Conservation (phyloP, 2,329 filamentous ascomycete species). For the Fusarium nodosum region DNA sequence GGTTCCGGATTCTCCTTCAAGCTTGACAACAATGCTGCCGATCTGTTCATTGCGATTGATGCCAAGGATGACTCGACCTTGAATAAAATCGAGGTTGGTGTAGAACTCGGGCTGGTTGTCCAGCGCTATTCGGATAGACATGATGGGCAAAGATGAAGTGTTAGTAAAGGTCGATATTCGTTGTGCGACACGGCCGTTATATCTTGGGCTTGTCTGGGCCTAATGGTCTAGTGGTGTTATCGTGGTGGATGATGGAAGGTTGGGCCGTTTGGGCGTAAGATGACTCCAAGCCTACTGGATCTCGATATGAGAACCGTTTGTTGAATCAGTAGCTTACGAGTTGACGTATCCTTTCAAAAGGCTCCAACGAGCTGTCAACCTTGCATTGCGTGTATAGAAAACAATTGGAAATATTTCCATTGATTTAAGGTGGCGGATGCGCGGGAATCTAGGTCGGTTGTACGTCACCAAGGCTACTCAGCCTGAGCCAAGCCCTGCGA, state of each 20-base stretch:
- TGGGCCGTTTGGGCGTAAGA: slow-evolving; percentile 8
- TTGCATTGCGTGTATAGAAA: slow-evolving; percentile 20
- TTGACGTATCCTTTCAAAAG: slow-evolving; percentile 8
- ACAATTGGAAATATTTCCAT: slow-evolving; percentile 10
- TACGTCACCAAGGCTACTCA: slow-evolving; percentile 42
- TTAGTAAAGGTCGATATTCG: background rate
- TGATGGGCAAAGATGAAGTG: slow-evolving; percentile 53
- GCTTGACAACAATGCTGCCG: slow-evolving; percentile 82
- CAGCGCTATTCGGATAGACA: slow-evolving; percentile 77
- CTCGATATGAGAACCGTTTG: background rate
- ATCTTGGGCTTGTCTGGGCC: slow-evolving; percentile 15
- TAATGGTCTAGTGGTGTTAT: slow-evolving; percentile 29
- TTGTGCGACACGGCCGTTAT: slow-evolving; percentile 28
- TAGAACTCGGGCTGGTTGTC: slow-evolving; percentile 78
- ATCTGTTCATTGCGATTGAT: slow-evolving; percentile 77
- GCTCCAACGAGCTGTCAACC: slow-evolving; percentile 27
- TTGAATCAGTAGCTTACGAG: slow-evolving; percentile 1
- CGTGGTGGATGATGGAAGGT: slow-evolving; percentile 21
- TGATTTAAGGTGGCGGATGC: slow-evolving; percentile 17
- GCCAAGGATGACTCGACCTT: slow-evolving; percentile 69
- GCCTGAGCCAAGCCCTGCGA: slow-evolving; percentile 40
- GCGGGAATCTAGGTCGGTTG: slow-evolving; percentile 24
- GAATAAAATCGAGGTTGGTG: slow-evolving; percentile 83
- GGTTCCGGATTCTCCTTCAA: slow-evolving; percentile 83
- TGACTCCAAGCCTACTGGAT: background rate